Percentiles rank a stretch among this genome's conserved stretches.
phyloP scores from a whole-genome alignment of 805 yeast genomes.

The Candida ortonii region DNA sequence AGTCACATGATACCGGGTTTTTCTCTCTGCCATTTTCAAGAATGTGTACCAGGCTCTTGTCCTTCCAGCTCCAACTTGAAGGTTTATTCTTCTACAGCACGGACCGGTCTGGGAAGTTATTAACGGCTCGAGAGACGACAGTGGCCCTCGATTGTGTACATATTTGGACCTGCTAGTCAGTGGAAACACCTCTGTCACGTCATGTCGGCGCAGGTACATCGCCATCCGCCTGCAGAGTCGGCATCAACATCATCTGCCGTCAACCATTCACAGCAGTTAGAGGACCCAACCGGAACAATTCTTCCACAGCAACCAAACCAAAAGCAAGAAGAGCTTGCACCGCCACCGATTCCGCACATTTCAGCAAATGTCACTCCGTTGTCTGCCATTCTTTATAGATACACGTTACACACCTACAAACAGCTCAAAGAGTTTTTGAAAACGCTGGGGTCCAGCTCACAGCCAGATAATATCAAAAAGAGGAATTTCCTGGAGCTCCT shows the following conservation, averaged over 20 bases:
- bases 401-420: slow-evolving; percentile 59
- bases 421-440: slow-evolving; percentile 61
- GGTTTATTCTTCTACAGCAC: too few relatives aligned
- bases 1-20: too few relatives aligned
- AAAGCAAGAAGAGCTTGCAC: too few relatives aligned
- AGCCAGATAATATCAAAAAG: slow-evolving; percentile 62
- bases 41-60: too few relatives aligned
- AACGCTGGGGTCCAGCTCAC: slow-evolving; percentile 50
- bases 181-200: background rate
- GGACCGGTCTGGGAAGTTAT: too few relatives aligned
- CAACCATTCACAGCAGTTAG: too few relatives aligned
- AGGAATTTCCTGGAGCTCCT: slow-evolving; percentile 64
- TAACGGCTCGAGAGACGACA: too few relatives aligned
- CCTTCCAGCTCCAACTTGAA: too few relatives aligned
- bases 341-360: slow-evolving; percentile 59
- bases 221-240: too few relatives aligned
- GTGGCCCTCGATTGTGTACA: too few relatives aligned
- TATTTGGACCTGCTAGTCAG: background rate
- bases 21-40: background rate
- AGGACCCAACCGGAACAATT: too few relatives aligned
- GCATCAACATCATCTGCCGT: too few relatives aligned
- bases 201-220: slow-evolving; percentile 18
- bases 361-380: slow-evolving; percentile 68
- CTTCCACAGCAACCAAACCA: slow-evolving; percentile 1
- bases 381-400: slow-evolving; percentile 53